Base-by-base conservation (phyloP, 2,329 filamentous ascomycete species). In the Lasiodiplodia hormozganensis region DNA sequence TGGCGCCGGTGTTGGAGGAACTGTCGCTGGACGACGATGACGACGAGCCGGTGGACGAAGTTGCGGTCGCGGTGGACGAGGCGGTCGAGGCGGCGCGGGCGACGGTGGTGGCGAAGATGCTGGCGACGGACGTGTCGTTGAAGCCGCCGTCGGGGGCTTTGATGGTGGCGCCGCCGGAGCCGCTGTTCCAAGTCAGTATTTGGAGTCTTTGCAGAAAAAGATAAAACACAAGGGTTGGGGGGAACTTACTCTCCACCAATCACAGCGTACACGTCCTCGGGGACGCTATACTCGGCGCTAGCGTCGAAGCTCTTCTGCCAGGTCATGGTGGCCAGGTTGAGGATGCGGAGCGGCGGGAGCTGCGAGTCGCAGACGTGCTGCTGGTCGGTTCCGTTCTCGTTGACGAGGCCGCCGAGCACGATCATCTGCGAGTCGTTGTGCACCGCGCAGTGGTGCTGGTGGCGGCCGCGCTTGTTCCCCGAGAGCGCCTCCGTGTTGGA, bases 391-490 rank as follows among this genome's bases (percentile, higher is more conserved):
- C 62, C 58, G 60, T 69, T 69, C 38, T 38, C 21, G 16, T 58
- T 64, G 40, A 66, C 31, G 38, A 57, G 21, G 25, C 68, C 68
- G 36, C 68, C 68, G 8, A 67, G 49, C 18, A 69, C 68, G 40
- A 69, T 53, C 68, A 69, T 69, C 62, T 69, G 62, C 16, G 40
- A 12, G 38, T 69, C 60, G 52, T 69, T 51, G 34, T 52, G 47
- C 18, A 66, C 54, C 12, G 40, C 43, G 36, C 68, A 67, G 23
- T 67, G 57, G 40, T 69, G 60, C 36, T 40, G 49, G 10, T 65
- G 62, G 25, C 68, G 60, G 21, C 68, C 60, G 2, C 16, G 5
- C 54, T 62, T 62, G 25, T 51, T 62, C 3, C 58, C 58, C 16
- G 18, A 18, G 1, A 47, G 52, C 3, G 49, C 65, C 21, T 49